These are phyloP conservation scores for Eurotiales sp. DNA, from an alignment of 2,329 filamentous ascomycete species.

Conservation along the genomic window DNA sequence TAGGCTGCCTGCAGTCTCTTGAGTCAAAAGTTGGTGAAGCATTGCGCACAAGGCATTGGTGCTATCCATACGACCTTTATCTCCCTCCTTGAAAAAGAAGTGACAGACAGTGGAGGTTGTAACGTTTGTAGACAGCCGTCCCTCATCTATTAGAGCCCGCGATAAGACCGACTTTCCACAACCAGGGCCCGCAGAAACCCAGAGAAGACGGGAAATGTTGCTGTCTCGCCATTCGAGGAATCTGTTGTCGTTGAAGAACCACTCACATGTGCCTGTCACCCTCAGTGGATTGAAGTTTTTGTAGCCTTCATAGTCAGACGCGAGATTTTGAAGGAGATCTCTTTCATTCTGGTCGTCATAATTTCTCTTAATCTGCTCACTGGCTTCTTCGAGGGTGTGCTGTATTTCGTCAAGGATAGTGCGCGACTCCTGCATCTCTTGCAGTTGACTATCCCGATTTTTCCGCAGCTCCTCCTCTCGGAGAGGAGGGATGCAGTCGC, in stretches of 20 bases:
- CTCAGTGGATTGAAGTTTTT: conserved; percentile 28
- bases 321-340: neutral
- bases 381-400: too few species aligned
- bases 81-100: conserved; percentile 36
- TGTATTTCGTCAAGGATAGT: neutral
- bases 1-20: neutral
- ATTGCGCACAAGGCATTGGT: conserved; percentile 3
- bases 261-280: conserved; percentile 31
- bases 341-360: neutral
- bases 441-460: neutral
- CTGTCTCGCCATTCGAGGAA: conserved; percentile 27
- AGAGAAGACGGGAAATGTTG: conserved; percentile 24
- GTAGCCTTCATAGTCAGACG: conserved; percentile 23
- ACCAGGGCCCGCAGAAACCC: conserved; percentile 32
- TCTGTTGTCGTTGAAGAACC: conserved; percentile 26
- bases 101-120: conserved; percentile 25
- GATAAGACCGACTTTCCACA: conserved; percentile 35
- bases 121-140: conserved; percentile 18
- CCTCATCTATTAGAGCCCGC: conserved; percentile 26
- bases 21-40: conserved; percentile 1
- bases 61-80: conserved; percentile 18
- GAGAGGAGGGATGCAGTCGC: neutral
- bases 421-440: neutral
- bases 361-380: too few species aligned
- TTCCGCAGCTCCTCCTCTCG: neutral